Base-by-base conservation (phyloP, 2,329 filamentous ascomycete species). In the Plenodomus biglobosus region DNA sequence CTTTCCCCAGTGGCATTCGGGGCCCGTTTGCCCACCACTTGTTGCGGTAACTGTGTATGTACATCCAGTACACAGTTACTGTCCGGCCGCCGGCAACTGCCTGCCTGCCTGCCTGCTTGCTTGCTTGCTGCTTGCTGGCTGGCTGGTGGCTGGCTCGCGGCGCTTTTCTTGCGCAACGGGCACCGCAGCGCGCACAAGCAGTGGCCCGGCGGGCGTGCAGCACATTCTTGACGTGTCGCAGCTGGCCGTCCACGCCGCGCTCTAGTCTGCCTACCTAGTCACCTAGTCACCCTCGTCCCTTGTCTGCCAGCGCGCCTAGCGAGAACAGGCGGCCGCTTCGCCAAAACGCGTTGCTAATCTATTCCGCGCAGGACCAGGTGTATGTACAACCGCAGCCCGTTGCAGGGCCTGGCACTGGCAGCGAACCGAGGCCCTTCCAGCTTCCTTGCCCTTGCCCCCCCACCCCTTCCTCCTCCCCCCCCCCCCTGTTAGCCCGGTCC, bases 371-470 rank as follows among this genome's bases (percentile, higher is more conserved):
- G 35, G 40, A n/a, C n/a, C n/a, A n/a, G n/a, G n/a, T n/a, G n/a
- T n/a, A n/a, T n/a, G 48, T 44, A 53, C 48, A 39, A 47, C 36
- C 50, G 42, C 55, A 55, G 50, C 38, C 38, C 38, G 19, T 42
- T 47, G 48, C 60, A 56, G 11, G n/a, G 40, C 51, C 18, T 46
- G 52, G 44, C n/a, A n/a, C n/a, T n/a, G n/a, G n/a, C 46, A 42
- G 40, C 49, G 24, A 47, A 55, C 56, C 58, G 58, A 60, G 52
- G 47, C 58, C 42, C 43, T 38, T 50, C 58, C 58, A n/a, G n/a
- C n/a, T n/a, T n/a, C n/a, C n/a, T n/a, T n/a, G n/a, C n/a, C n/a
- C n/a, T n/a, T n/a, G n/a, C n/a, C n/a, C n/a, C n/a, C n/a, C n/a
- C n/a, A n/a, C n/a, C n/a, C n/a, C n/a, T n/a, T n/a, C n/a, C n/a